Conservation (phyloP, 1,284 basidiomycete genomes). For the Peniophora sp. region DNA sequence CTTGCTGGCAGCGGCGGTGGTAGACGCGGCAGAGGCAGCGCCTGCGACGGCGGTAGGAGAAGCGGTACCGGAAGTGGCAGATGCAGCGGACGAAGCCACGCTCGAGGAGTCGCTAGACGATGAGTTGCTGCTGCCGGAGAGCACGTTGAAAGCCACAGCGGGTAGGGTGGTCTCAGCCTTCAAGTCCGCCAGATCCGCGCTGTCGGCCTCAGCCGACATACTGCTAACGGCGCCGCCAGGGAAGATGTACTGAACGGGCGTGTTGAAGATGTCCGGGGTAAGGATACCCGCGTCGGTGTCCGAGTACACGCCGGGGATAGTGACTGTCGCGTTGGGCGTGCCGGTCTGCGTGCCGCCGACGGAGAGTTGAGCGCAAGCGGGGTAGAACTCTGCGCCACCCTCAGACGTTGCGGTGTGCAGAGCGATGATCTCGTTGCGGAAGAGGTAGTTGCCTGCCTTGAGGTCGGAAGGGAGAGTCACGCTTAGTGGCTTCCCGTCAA, state of each 20-base stretch:
- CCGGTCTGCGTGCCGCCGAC: constrained; percentile 46
- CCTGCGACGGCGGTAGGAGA: neutral
- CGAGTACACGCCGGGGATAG: constrained; percentile 56
- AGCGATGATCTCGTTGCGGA: constrained; percentile 68
- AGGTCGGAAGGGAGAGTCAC: constrained; percentile 49
- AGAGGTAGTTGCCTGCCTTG: constrained; percentile 55
- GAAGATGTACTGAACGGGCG: neutral
- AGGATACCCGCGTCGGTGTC: constrained; percentile 55
- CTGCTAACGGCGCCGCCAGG: neutral
- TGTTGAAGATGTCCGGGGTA: constrained; percentile 35
- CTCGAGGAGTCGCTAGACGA: neutral
- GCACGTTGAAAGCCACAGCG: too few species aligned
- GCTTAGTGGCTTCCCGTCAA: constrained; percentile 25
- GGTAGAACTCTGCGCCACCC: constrained; percentile 67
- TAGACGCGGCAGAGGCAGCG: neutral
- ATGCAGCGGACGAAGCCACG: neutral
- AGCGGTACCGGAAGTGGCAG: neutral
- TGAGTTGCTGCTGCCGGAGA: too few species aligned
- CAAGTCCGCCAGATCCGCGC: too few species aligned
- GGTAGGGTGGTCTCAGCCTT: too few species aligned
- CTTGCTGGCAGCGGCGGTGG: neutral
- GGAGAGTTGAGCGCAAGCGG: constrained; percentile 55
- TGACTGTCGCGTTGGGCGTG: constrained; percentile 42
- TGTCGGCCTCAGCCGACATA: neutral
- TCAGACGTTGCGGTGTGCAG: constrained; percentile 45